These are phyloP conservation scores for Termitomyces sp. DNA, from an alignment of 768 basidiomycete genomes.

Conservation along the genomic window DNA sequence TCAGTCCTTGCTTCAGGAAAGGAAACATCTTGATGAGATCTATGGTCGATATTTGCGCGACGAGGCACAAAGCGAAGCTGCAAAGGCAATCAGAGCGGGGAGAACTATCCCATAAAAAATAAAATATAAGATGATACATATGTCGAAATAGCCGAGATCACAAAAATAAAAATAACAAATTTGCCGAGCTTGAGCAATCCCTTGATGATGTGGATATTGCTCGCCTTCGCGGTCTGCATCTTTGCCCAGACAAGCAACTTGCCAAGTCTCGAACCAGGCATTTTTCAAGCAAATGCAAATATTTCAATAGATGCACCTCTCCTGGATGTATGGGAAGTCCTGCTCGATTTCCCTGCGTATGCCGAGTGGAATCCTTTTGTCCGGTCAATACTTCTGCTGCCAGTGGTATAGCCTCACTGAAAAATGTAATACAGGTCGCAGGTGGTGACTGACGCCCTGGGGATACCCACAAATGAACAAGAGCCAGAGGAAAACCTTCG, in stretches of 20 bases:
- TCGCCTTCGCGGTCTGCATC: neutral
- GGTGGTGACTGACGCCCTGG: constrained; percentile 20
- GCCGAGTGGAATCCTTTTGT: constrained; percentile 42
- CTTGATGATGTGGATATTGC: neutral
- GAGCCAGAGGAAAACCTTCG: constrained; percentile 17
- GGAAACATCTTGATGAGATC: constrained; percentile 38
- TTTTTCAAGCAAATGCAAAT: constrained; percentile 32
- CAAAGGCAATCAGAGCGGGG: constrained; percentile 45
- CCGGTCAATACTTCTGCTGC: constrained; percentile 12
- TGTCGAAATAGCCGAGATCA: neutral
- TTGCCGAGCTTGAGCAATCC: neutral
- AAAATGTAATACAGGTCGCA: constrained; percentile 15
- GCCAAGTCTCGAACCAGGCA: constrained; percentile 23
- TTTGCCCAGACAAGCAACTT: constrained; percentile 16
- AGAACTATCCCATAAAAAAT: constrained; percentile 31
- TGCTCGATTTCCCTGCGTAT: constrained; percentile 49
- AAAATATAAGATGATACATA: neutral
- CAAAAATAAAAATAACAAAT: too few species aligned
- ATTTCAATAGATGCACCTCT: constrained; percentile 45
- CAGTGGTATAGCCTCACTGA: neutral
- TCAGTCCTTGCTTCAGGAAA: constrained; percentile 6
- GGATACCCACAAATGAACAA: constrained; percentile 20
- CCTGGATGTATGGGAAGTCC: constrained; percentile 40
- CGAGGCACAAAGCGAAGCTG: constrained; percentile 49
- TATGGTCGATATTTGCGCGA: constrained; percentile 53